These are phyloP conservation scores for Scedosporium aurantiacum DNA, from an alignment of 2,329 filamentous ascomycete species.

Conservation along the genomic window DNA sequence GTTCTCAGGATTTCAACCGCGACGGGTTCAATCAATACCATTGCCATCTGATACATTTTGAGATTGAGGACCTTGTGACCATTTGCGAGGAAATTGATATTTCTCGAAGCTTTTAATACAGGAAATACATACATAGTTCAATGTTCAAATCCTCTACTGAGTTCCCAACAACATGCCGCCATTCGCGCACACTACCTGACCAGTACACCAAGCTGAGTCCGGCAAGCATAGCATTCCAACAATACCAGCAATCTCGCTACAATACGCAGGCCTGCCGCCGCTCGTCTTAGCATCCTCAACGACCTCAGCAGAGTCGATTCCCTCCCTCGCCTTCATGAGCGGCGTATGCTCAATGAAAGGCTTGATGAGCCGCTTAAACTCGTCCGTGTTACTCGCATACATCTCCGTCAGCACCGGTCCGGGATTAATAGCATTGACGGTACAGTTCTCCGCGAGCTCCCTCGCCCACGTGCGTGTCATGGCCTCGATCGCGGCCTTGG, in stretches of 20 bases:
- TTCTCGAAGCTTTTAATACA: too few species aligned
- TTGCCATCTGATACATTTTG: too few species aligned
- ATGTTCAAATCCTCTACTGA: constrained; percentile 12
- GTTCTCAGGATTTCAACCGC: too few species aligned
- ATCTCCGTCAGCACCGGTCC: constrained; percentile 43
- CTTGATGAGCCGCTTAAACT: constrained; percentile 30
- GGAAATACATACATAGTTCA: neutral
- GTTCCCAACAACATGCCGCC: constrained; percentile 50
- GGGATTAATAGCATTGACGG: constrained; percentile 47
- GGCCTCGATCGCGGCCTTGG: constrained; percentile 47
- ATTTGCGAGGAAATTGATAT: too few species aligned
- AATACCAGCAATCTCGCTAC: constrained; percentile 12
- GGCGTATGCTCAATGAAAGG: constrained; percentile 44
- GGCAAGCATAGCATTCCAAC: constrained; percentile 31
- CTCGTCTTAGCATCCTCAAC: constrained; percentile 11
- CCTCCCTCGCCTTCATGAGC: constrained; percentile 42
- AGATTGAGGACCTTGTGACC: too few species aligned
- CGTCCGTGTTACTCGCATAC: constrained; percentile 32
- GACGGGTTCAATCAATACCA: too few species aligned
- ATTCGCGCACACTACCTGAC: constrained; percentile 70
- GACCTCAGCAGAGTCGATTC: constrained; percentile 10
- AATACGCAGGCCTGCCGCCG: constrained; percentile 13
- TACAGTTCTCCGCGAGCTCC: constrained; percentile 40
- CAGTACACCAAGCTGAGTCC: constrained; percentile 69
- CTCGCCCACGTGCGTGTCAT: constrained; percentile 49